Evolutionary conservation across 176 grass and related monocot genomes (phyloP).

Genomic region (Zoysia japonica): DNA sequence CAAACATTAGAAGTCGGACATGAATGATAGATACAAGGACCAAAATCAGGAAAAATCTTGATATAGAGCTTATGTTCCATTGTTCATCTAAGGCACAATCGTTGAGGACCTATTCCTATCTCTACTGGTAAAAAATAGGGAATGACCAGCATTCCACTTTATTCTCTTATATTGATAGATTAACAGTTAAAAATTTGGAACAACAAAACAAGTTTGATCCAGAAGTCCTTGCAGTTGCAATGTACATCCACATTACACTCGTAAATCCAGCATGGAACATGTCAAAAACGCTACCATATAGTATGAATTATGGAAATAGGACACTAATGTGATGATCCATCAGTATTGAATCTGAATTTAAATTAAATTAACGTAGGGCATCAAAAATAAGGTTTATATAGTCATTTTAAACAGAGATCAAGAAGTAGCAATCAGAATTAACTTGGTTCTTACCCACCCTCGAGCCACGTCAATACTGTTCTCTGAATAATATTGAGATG

Average conservation of each 20-base stretch:
- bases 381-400: background rate
- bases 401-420: conserved; percentile 19
- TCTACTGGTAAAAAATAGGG: background rate
- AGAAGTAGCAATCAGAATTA: conserved; percentile 36
- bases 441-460: conserved; percentile 95
- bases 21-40: conserved; percentile 29
- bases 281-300: conserved; percentile 12
- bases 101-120: background rate
- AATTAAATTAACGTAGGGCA: background rate
- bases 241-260: background rate
- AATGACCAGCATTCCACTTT: background rate
- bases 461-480: conserved; percentile 73
- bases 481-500: conserved; percentile 92
- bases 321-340: background rate
- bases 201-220: conserved; percentile 10
- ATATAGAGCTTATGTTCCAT: background rate
- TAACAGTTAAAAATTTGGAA: background rate
- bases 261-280: background rate
- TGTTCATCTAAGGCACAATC: background rate
- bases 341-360: background rate
- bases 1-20: conserved; percentile 21
- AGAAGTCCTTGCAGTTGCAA: conserved; percentile 10
- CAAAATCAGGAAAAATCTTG: background rate
- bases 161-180: conserved; percentile 24
- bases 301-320: background rate